Percentiles rank a stretch among this genome's conserved stretches.
Evolutionary conservation across 2,329 filamentous ascomycete species (phyloP).

Genomic region (Westerdykella ornata): DNA sequence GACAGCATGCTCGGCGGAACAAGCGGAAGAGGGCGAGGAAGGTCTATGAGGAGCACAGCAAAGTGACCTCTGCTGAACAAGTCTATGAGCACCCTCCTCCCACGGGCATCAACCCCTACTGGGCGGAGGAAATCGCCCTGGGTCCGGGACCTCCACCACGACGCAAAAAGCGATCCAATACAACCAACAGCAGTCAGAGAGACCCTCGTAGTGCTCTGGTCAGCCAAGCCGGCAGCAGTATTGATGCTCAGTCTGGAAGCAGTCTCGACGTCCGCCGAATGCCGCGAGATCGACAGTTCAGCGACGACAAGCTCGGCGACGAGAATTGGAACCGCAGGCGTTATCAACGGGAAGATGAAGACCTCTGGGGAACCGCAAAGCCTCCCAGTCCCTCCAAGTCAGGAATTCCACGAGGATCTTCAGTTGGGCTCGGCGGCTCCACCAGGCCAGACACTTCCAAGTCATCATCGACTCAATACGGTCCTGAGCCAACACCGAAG

Average conservation of each 20-base stretch:
- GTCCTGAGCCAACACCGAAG: slow-evolving; percentile 52
- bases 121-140: slow-evolving; percentile 77
- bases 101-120: slow-evolving; percentile 81
- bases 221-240: slow-evolving; percentile 40
- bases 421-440: slow-evolving; percentile 25
- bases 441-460: slow-evolving; percentile 25
- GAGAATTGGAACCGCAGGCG: slow-evolving; percentile 67
- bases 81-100: slow-evolving; percentile 70
- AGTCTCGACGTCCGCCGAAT: slow-evolving; percentile 30
- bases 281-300: slow-evolving; percentile 19
- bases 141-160: slow-evolving; percentile 66
- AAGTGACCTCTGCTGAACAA: slow-evolving; percentile 50
- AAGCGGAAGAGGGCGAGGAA: slow-evolving; percentile 64
- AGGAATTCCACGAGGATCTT: slow-evolving; percentile 16
- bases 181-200: slow-evolving; percentile 42
- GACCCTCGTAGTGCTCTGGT: slow-evolving; percentile 44
- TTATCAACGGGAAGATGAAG: slow-evolving; percentile 83
- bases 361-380: slow-evolving; percentile 60
- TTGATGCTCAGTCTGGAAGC: slow-evolving; percentile 6
- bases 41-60: slow-evolving; percentile 43
- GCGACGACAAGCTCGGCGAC: slow-evolving; percentile 33
- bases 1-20: slow-evolving; percentile 54
- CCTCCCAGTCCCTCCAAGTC: slow-evolving; percentile 4
- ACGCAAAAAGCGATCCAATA: slow-evolving; percentile 51
- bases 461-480: slow-evolving; percentile 29